Percentiles rank a stretch among this genome's conserved stretches.
phyloP scores from a whole-genome alignment of 2,329 filamentous ascomycete species.

The Ophiognomonia clavigignenti-juglandacearum region DNA sequence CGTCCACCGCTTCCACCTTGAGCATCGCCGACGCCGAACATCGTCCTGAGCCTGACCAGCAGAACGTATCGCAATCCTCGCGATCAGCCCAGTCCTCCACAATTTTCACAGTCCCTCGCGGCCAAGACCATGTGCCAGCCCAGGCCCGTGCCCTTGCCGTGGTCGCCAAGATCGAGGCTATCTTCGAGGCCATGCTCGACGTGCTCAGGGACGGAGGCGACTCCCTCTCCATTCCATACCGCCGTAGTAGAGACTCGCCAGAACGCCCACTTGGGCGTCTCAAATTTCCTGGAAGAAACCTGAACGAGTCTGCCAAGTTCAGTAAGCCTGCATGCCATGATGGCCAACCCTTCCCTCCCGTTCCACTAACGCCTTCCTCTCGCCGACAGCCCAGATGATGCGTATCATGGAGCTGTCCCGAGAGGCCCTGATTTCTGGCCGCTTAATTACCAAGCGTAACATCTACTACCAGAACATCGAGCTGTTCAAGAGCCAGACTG shows the following conservation, averaged over 20 bases:
- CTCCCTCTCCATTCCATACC: slow-evolving; percentile 43
- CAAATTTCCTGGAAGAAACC: slow-evolving; percentile 43
- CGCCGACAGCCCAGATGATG: slow-evolving; percentile 46
- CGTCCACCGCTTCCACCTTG: neutral
- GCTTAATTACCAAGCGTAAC: slow-evolving; percentile 61
- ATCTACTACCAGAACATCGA: slow-evolving; percentile 75
- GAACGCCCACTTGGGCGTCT: slow-evolving; percentile 15
- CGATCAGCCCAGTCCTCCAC: slow-evolving; percentile 1
- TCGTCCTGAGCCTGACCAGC: too few relatives aligned
- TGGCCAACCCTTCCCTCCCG: too few relatives aligned
- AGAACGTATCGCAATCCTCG: neutral
- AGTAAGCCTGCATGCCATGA: slow-evolving; percentile 30
- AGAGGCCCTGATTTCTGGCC: slow-evolving; percentile 50
- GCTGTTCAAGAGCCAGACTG: slow-evolving; percentile 63
- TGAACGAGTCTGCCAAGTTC: slow-evolving; percentile 47
- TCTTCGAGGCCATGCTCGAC: slow-evolving; percentile 48
- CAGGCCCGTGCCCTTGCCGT: slow-evolving; percentile 24
- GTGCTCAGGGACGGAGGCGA: slow-evolving; percentile 36
- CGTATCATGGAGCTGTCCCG: slow-evolving; percentile 56
- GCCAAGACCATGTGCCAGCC: neutral
- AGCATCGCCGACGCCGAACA: neutral
- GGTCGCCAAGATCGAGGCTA: slow-evolving; percentile 49
- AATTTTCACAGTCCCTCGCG: neutral
- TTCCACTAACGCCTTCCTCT: neutral
- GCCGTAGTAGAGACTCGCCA: slow-evolving; percentile 22